phyloP scores from a whole-genome alignment of 805 yeast species.

The Maudiozyma serrabonitensis region DNA sequence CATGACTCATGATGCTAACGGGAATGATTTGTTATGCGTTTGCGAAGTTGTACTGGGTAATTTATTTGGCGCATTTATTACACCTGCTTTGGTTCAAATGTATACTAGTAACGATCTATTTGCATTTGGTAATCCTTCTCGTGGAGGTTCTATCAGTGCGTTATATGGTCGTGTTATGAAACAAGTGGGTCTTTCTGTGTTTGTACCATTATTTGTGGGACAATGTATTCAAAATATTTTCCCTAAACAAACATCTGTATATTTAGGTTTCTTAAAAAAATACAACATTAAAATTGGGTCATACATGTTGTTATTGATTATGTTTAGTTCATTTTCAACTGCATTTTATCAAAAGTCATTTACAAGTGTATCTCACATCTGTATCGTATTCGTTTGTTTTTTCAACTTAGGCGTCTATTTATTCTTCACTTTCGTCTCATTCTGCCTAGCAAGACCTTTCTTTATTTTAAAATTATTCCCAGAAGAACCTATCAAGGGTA shows the following conservation, averaged over 20 bases:
- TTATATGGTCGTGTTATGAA: slow-evolving; percentile 75
- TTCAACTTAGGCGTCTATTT: slow-evolving; percentile 74
- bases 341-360: slow-evolving; percentile 81
- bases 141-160: slow-evolving; percentile 38
- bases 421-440: slow-evolving; percentile 62
- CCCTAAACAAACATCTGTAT: slow-evolving; percentile 36
- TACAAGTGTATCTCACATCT: slow-evolving; percentile 53
- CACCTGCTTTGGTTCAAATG: slow-evolving; percentile 78
- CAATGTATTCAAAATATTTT: slow-evolving; percentile 66
- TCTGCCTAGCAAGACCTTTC: slow-evolving; percentile 48
- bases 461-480: slow-evolving; percentile 37
- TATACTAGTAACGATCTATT: slow-evolving; percentile 47
- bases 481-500: slow-evolving; percentile 37
- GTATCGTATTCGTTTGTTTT: slow-evolving; percentile 69
- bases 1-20: slow-evolving; percentile 81
- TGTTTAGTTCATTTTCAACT: slow-evolving; percentile 74
- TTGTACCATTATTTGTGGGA: slow-evolving; percentile 82
- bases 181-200: slow-evolving; percentile 75
- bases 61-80: slow-evolving; percentile 73
- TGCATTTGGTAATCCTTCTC: slow-evolving; percentile 73
- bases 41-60: slow-evolving; percentile 85
- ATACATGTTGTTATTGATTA: slow-evolving; percentile 65
- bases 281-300: slow-evolving; percentile 54
- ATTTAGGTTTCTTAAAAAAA: slow-evolving; percentile 16
- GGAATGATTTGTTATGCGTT: slow-evolving; percentile 66